Evolutionary conservation across 2,329 filamentous ascomycete genomes (phyloP).

Genomic region (Fusarium albidum): DNA sequence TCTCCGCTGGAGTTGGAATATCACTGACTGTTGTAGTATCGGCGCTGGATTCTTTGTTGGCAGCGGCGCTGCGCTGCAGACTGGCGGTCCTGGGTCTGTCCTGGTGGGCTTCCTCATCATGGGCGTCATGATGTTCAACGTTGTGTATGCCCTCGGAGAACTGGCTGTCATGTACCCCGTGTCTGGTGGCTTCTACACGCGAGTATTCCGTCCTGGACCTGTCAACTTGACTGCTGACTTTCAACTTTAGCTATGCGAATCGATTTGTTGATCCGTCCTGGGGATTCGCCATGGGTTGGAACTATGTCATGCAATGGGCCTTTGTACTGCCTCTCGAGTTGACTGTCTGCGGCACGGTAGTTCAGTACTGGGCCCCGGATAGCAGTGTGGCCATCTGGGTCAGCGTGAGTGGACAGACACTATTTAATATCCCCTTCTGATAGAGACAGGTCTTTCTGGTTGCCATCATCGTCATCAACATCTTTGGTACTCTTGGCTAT

Average conservation of each 20-base stretch:
- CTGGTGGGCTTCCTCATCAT: slow-evolving; percentile 62
- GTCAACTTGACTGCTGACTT: slow-evolving; percentile 1
- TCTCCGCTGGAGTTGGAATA: not conserved
- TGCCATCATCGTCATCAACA: slow-evolving; percentile 60
- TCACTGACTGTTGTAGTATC: slow-evolving; percentile 46
- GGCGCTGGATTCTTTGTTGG: slow-evolving; percentile 71
- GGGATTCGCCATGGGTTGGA: slow-evolving; percentile 55
- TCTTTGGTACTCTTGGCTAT: slow-evolving; percentile 65
- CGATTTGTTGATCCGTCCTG: slow-evolving; percentile 66
- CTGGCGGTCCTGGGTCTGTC: slow-evolving; percentile 48
- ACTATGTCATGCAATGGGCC: slow-evolving; percentile 56
- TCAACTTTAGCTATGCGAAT: slow-evolving; percentile 51
- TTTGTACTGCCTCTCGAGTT: slow-evolving; percentile 57
- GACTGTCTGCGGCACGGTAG: slow-evolving; percentile 58
- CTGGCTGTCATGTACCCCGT: slow-evolving; percentile 50
- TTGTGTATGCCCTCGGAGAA: slow-evolving; percentile 69
- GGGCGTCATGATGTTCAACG: slow-evolving; percentile 68
- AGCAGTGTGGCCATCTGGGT: slow-evolving; percentile 62
- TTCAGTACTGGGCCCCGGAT: slow-evolving; percentile 56
- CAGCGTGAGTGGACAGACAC: slow-evolving; percentile 39
- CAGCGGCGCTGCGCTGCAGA: slow-evolving; percentile 54
- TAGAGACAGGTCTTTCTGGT: slow-evolving; percentile 56
- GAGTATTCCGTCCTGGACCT: not conserved
- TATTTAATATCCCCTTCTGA: not conserved
- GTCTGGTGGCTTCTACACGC: slow-evolving; percentile 65